These are phyloP conservation scores for Aspergillus cristatus DNA, from an alignment of 495 filamentous ascomycete genomes.

Conservation along the genomic window DNA sequence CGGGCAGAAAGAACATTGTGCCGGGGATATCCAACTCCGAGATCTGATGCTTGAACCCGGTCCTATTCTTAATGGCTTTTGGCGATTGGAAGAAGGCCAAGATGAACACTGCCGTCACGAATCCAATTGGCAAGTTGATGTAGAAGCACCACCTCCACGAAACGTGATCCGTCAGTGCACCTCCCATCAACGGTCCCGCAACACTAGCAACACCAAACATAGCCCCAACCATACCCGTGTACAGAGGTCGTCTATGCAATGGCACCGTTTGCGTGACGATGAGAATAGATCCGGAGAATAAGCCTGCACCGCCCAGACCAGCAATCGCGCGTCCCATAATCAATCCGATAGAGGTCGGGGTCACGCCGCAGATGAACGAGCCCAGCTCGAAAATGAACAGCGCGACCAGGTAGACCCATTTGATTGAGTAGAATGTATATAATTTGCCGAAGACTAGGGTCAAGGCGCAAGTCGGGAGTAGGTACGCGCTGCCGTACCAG, in stretches of 20 bases:
- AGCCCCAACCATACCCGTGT: conserved; percentile 62
- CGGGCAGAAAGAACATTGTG: conserved; percentile 58
- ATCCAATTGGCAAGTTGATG: conserved; percentile 62
- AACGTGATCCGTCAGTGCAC: conserved; percentile 53
- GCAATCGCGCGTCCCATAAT: conserved; percentile 82
- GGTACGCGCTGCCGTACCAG: conserved; percentile 65
- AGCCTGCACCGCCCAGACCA: conserved; percentile 72
- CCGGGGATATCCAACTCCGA: conserved; percentile 60
- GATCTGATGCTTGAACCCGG: conserved; percentile 32
- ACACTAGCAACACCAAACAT: conserved; percentile 78
- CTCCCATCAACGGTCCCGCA: conserved; percentile 57
- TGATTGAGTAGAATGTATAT: conserved; percentile 71
- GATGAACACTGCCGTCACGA: conserved; percentile 50
- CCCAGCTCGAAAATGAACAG: conserved; percentile 77
- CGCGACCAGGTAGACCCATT: conserved; percentile 61
- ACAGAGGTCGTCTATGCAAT: conserved; percentile 58
- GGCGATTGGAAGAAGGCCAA: conserved; percentile 52
- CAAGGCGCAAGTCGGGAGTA: conserved; percentile 65
- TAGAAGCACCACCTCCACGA: conserved; percentile 58
- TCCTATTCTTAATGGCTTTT: conserved; percentile 28
- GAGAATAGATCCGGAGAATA: conserved; percentile 74
- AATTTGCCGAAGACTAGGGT: conserved; percentile 69
- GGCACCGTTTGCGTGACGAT: conserved; percentile 73
- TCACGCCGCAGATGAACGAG: conserved; percentile 71
- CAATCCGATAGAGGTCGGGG: conserved; percentile 62